Conservation (phyloP, 2,329 filamentous ascomycete genomes). For the Pseudodiploospora longispora region DNA sequence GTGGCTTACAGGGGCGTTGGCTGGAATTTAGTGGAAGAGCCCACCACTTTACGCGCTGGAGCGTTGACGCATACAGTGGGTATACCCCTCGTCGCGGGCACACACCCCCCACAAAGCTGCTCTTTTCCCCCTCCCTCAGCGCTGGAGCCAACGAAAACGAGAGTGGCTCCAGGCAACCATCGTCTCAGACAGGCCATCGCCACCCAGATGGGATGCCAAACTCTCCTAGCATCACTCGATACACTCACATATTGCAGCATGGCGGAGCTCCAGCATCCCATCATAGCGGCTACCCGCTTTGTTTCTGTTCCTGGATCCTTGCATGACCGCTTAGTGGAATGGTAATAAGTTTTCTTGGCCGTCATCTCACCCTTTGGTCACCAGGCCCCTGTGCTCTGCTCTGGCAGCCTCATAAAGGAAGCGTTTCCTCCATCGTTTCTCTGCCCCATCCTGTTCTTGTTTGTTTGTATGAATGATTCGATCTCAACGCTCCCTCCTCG, state of each 20-base stretch:
- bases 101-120: background rate
- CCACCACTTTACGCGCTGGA: slow-evolving; percentile 7
- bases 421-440: slow-evolving; percentile 1
- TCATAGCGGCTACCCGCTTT: background rate
- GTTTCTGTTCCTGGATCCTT: slow-evolving; percentile 10
- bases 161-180: slow-evolving; percentile 24
- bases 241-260: background rate
- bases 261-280: background rate
- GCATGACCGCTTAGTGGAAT: background rate
- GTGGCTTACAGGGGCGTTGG: slow-evolving; percentile 8
- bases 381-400: too few relatives aligned
- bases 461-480: too few relatives aligned
- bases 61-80: background rate
- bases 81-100: background rate
- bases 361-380: background rate
- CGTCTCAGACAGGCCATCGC: slow-evolving; percentile 5
- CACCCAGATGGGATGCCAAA: background rate
- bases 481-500: too few relatives aligned
- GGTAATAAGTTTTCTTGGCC: background rate
- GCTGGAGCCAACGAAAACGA: slow-evolving; percentile 8
- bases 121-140: too few relatives aligned
- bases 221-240: background rate
- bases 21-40: slow-evolving; percentile 4
- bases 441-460: too few relatives aligned
- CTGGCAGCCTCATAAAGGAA: slow-evolving; percentile 5